Percentiles rank a stretch among this genome's conserved stretches.
Conservation (phyloP, 306 rosid genomes). For the Parietaria judaica region DNA sequence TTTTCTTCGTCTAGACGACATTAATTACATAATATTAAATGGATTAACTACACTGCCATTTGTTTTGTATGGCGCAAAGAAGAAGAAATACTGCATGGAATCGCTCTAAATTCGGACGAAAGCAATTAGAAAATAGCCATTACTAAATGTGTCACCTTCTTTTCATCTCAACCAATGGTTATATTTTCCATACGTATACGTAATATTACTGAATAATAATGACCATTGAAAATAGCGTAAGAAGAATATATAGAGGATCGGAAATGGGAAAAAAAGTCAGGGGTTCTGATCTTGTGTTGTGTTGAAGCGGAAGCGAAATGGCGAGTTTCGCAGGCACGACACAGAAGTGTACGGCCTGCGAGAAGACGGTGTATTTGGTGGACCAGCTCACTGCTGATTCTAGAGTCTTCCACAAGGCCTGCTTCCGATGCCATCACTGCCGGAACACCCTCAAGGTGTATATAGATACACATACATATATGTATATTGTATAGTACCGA, state of each 20-base stretch:
- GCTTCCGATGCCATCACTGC: slow-evolving; percentile 94
- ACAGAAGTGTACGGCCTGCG: slow-evolving; percentile 67
- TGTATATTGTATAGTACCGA: not conserved
- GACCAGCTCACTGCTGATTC: slow-evolving; percentile 59
- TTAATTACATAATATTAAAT: no score
- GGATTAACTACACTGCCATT: no score
- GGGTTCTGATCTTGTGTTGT: not conserved
- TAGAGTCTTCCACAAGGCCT: slow-evolving; percentile 60
- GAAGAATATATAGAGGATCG: not conserved
- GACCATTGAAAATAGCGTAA: not conserved
- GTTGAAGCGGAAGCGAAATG: slow-evolving; percentile 29
- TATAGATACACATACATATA: not conserved
- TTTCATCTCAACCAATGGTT: slow-evolving; percentile 20
- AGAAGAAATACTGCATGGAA: not conserved
- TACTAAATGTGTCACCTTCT: not conserved
- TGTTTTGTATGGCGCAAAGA: no score
- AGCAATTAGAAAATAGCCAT: slow-evolving; percentile 8
- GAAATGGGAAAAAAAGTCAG: not conserved
- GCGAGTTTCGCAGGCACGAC: slow-evolving; percentile 57
- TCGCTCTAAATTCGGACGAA: slow-evolving; percentile 16
- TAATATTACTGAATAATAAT: not conserved
- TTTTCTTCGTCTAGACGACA: no score
- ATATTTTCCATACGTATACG: not conserved
- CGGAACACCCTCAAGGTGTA: slow-evolving; percentile 58
- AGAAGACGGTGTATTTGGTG: slow-evolving; percentile 61